These are phyloP conservation scores for Tolypocladium guangdongense DNA, from an alignment of 2,329 filamentous ascomycete genomes.

Conservation along the genomic window DNA sequence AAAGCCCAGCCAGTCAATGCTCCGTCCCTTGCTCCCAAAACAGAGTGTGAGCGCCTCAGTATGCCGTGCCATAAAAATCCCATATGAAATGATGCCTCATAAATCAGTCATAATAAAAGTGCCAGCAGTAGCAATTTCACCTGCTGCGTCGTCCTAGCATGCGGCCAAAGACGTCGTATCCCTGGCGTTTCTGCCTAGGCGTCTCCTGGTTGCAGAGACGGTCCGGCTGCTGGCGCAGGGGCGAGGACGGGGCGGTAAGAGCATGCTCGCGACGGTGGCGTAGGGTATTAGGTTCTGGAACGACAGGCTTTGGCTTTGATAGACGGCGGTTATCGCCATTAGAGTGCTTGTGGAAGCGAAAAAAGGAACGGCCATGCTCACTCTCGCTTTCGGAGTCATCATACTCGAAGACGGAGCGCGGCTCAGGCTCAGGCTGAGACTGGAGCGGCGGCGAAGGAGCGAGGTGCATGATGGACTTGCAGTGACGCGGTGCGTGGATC, in stretches of 20 bases:
- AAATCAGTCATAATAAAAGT: neutral
- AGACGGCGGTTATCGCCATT: slow-evolving; percentile 19
- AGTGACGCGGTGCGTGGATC: slow-evolving; percentile 10
- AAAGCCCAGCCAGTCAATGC: neutral
- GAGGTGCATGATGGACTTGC: slow-evolving; percentile 14
- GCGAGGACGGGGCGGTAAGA: slow-evolving; percentile 13
- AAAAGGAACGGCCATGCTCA: slow-evolving; percentile 25
- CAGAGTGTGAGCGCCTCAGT: no score
- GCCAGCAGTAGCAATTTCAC: neutral
- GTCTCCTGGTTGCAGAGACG: slow-evolving; percentile 1
- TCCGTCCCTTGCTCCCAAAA: neutral
- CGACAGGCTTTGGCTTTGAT: slow-evolving; percentile 3
- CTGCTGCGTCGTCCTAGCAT: slow-evolving; percentile 23
- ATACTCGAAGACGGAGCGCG: slow-evolving; percentile 36
- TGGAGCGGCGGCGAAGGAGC: slow-evolving; percentile 12
- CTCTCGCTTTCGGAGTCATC: slow-evolving; percentile 36
- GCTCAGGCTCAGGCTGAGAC: slow-evolving; percentile 13
- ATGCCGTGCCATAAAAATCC: neutral
- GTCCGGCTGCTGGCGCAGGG: slow-evolving; percentile 3
- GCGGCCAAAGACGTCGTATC: slow-evolving; percentile 24
- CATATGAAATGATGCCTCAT: neutral
- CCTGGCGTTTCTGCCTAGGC: slow-evolving; percentile 14
- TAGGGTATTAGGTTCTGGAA: neutral
- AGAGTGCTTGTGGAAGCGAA: slow-evolving; percentile 31
- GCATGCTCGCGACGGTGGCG: slow-evolving; percentile 7